Evolutionary conservation across 257 asterid genomes (phyloP), one percentile per base, ranked within the genome.

Genomic region (Fraxinus cuspidata): DNA sequence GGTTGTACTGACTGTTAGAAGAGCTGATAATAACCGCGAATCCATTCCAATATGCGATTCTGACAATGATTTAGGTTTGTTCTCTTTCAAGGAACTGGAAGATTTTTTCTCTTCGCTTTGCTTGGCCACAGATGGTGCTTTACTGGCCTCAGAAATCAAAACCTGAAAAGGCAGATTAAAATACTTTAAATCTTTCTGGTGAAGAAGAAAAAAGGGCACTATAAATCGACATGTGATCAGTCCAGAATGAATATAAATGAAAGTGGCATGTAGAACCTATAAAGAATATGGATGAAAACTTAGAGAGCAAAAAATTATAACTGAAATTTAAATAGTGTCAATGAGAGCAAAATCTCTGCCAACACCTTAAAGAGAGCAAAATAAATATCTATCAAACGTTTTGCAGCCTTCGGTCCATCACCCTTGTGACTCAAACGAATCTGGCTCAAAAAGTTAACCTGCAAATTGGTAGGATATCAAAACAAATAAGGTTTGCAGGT

Each of bases 301-400:
- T 4, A 44, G 1, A 60, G 1, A 74, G 15, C 28, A 40, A 15
- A 51, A 66, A 49, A 5, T 16, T 8, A 71, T 16, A 27, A 58
- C 28, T 65, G 58, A 71, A 71, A 29, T 64, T 32, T 32, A 19
- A 21, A 63, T 25, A 29, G 38, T 25, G 18, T 71, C 71, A 23
- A 77, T 69, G 72, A 19, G 66, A 13, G 58, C 12, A 44, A 69
- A 65, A 76, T 65, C 81, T 47, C 70, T 18, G 38, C 29, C 29
- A 67, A 77, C 85, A 94, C 99, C 99, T 96, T 96, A 86, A 93
- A 96, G 66, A 96, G 90, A 71, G 96, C 97, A 88, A 96, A 96
- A 81, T 93, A 93, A 56, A 93, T 91, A 85, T 93, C 99, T 77
- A 96, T 86, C 89, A 96, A 80, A 72, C 92, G 94, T 73, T 93